Conservation (phyloP, 768 basidiomycete genomes). For the Fistulinella prunicolor region DNA sequence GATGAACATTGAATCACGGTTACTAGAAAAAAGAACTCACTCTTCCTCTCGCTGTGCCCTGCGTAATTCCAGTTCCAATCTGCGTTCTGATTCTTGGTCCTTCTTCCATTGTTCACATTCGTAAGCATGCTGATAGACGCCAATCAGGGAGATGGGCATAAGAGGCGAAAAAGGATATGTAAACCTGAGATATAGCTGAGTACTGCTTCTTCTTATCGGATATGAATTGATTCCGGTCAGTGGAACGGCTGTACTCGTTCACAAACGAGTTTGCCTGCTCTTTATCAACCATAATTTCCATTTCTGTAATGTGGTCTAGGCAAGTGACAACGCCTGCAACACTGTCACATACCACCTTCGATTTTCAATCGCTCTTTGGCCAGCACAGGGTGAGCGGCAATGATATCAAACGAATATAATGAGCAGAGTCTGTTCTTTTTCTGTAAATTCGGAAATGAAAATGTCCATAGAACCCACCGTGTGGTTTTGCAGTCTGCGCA, state of each 20-base stretch:
- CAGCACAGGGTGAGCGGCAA: too few species aligned
- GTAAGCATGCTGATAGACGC: not conserved
- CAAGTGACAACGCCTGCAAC: not conserved
- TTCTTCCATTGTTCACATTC: not conserved
- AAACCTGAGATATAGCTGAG: not conserved
- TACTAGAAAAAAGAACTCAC: not conserved
- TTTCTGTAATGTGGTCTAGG: not conserved
- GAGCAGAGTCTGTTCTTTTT: fast-evolving
- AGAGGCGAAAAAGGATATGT: not conserved
- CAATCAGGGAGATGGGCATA: not conserved
- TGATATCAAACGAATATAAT: too few species aligned
- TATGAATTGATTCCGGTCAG: not conserved
- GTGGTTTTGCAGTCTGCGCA: not conserved
- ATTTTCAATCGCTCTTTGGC: not conserved
- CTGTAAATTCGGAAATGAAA: not conserved
- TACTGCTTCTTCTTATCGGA: not conserved
- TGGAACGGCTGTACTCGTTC: not conserved
- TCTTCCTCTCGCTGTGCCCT: not conserved
- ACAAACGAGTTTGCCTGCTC: not conserved
- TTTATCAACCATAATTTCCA: not conserved
- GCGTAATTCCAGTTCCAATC: not conserved
- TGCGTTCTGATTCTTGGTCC: not conserved
- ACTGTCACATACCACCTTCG: not conserved
- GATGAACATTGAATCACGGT: too few species aligned
- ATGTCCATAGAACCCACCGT: not conserved